These are phyloP conservation scores for Vigna mungo DNA, from an alignment of 306 rosid species.

Conservation along the genomic window DNA sequence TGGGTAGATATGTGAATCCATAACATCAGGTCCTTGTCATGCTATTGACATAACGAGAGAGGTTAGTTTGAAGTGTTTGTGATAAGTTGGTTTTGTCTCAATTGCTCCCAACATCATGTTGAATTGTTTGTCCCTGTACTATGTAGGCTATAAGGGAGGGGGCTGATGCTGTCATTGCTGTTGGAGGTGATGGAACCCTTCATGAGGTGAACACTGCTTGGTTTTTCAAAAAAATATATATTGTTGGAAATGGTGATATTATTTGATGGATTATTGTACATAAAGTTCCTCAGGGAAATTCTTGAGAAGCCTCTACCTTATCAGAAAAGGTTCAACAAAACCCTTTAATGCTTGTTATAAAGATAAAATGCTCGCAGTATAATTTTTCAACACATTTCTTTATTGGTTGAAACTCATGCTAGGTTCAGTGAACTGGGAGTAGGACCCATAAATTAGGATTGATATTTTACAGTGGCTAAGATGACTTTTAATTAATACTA, in stretches of 20 bases:
- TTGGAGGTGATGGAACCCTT: slow-evolving; percentile 99
- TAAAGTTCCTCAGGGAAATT: slow-evolving; percentile 10
- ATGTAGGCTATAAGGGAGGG: slow-evolving; percentile 90
- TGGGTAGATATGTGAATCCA: slow-evolving; percentile 82
- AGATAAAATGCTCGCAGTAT: background rate
- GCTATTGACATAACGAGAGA: slow-evolving; percentile 94
- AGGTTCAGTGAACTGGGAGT: background rate
- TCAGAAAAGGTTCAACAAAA: background rate
- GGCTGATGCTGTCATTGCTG: slow-evolving; percentile 88
- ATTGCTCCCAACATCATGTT: slow-evolving; percentile 17
- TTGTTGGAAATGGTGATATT: background rate
- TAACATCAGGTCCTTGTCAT: slow-evolving; percentile 93
- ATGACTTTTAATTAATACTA: background rate
- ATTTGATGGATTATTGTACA: slow-evolving; percentile 18
- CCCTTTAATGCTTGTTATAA: background rate
- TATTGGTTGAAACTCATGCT: background rate
- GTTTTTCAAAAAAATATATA: background rate
- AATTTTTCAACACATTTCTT: background rate
- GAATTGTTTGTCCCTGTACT: slow-evolving; percentile 27
- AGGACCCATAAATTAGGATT: background rate
- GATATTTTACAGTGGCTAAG: background rate
- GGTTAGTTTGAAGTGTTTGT: slow-evolving; percentile 59
- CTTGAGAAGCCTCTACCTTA: slow-evolving; percentile 28
- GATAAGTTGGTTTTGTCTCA: slow-evolving; percentile 15
- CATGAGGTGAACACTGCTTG: slow-evolving; percentile 74